A percentile compares a stretch with the other conserved stretches of the same genome.
phyloP scores from a whole-genome alignment of 495 filamentous ascomycete species.

The Symbiotaphrina buchneri region DNA sequence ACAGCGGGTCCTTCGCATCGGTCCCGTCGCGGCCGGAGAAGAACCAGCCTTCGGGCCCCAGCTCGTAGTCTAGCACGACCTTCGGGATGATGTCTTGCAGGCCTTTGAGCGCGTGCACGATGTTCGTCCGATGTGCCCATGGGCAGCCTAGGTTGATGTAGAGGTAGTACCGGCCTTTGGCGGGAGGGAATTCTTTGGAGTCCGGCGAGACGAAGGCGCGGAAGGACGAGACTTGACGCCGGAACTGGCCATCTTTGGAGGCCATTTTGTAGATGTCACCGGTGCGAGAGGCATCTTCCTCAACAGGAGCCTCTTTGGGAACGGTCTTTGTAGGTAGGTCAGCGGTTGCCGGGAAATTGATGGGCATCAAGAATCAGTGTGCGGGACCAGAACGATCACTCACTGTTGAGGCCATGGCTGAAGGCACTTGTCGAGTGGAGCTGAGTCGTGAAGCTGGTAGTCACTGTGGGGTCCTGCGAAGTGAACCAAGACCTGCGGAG shows the following conservation, averaged over 20 bases:
- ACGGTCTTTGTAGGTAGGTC: too few relatives aligned
- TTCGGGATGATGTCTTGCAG: conserved; percentile 49
- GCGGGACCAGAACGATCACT: too few relatives aligned
- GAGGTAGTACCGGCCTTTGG: conserved; percentile 56
- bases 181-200: conserved; percentile 39
- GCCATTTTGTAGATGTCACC: conserved; percentile 1
- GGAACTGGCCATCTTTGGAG: conserved; percentile 3
- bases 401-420: too few relatives aligned
- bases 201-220: conserved; percentile 26
- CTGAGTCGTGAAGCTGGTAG: too few relatives aligned
- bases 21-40: conserved; percentile 45
- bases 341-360: too few relatives aligned
- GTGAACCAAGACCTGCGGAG: too few relatives aligned
- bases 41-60: conserved; percentile 53
- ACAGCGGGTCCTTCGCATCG: conserved; percentile 37
- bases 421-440: too few relatives aligned
- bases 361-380: too few relatives aligned
- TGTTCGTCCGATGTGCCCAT: conserved; percentile 62
- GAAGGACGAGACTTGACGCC: conserved; percentile 11
- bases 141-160: conserved; percentile 61
- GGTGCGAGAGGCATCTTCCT: too few relatives aligned
- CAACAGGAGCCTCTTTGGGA: too few relatives aligned
- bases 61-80: conserved; percentile 44
- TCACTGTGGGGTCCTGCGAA: too few relatives aligned
- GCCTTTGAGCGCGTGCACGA: conserved; percentile 59